Conservation (phyloP, 169 alveolate species). For the Plasmodium relictum region DNA sequence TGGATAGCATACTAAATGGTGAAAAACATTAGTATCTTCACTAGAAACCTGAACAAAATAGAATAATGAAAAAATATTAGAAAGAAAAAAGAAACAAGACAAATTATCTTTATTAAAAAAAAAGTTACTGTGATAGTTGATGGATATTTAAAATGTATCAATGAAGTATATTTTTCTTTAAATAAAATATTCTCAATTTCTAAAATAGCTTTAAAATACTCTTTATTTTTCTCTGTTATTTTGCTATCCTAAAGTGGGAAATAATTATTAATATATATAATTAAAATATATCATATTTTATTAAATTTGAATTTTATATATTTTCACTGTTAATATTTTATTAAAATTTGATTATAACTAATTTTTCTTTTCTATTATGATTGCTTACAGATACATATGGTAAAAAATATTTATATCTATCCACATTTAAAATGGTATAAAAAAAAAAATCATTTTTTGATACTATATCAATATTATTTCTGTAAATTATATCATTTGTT, state of each 20-base stretch:
- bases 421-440: constrained; percentile 63
- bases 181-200: constrained; percentile 49
- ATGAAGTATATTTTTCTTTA: constrained; percentile 43
- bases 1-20: constrained; percentile 32
- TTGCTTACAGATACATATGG: constrained; percentile 62
- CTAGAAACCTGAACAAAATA: constrained; percentile 34
- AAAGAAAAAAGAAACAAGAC: background rate
- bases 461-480: constrained; percentile 37
- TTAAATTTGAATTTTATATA: too few relatives aligned
- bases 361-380: too few relatives aligned
- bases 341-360: too few relatives aligned
- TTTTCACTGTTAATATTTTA: too few relatives aligned
- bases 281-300: too few relatives aligned
- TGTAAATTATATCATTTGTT: constrained; percentile 24
- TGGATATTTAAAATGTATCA: constrained; percentile 41
- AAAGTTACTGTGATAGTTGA: constrained; percentile 24
- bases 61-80: background rate
- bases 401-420: constrained; percentile 40
- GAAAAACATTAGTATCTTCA: constrained; percentile 47
- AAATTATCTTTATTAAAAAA: background rate
- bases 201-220: constrained; percentile 33
- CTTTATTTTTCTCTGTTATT: constrained; percentile 39
- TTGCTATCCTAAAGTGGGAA: constrained; percentile 49
- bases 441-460: constrained; percentile 50
- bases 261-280: too few relatives aligned